Conservation (phyloP, 768 basidiomycete species). For the Clavaria fumosa region DNA sequence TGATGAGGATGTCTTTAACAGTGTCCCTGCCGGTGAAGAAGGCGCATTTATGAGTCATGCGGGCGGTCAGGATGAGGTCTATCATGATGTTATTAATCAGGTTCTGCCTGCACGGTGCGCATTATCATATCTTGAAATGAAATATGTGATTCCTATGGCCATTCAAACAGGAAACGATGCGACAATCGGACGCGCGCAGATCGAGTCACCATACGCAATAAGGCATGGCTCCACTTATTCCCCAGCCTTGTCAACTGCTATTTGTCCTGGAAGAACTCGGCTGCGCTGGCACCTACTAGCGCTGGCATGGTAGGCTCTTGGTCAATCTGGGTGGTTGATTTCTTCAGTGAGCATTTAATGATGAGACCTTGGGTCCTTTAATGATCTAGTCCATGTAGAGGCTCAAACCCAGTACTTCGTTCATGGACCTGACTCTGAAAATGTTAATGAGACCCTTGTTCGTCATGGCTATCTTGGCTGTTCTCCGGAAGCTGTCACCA, state of each 20-base stretch:
- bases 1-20: too few relatives aligned
- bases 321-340: too few relatives aligned
- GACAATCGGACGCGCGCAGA: too few relatives aligned
- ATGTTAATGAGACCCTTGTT: constrained; percentile 7
- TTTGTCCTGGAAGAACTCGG: too few relatives aligned
- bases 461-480: constrained; percentile 15
- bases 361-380: background rate
- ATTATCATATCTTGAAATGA: too few relatives aligned
- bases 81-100: background rate
- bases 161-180: background rate
- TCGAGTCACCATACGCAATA: too few relatives aligned
- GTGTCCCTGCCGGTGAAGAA: background rate
- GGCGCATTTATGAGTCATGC: background rate
- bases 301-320: too few relatives aligned
- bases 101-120: background rate
- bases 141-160: background rate
- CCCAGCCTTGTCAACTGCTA: too few relatives aligned
- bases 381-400: background rate
- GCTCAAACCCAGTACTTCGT: background rate
- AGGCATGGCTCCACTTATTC: too few relatives aligned
- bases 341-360: too few relatives aligned
- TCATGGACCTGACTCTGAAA: background rate
- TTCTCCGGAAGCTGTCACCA: constrained; percentile 11
- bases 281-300: too few relatives aligned
- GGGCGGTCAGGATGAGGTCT: background rate